Percentiles rank a stretch among this genome's conserved stretches.
Conservation (phyloP, 768 basidiomycete genomes). For the Macrocybe gigantea region DNA sequence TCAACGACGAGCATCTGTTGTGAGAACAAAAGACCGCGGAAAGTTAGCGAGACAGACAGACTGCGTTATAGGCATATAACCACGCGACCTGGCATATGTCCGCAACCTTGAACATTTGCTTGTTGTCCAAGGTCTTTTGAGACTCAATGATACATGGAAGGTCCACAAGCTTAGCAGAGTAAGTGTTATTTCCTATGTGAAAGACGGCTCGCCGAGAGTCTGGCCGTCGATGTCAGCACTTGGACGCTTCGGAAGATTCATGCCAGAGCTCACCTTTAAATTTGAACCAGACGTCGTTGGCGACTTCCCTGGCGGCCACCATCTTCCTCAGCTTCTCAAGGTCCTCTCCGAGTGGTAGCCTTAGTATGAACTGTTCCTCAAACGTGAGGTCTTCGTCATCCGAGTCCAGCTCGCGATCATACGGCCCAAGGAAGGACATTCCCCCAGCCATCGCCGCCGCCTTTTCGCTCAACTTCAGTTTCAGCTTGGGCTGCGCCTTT, state of each 20-base stretch:
- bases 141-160: conserved; percentile 91
- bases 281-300: conserved; percentile 93
- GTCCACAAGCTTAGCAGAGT: conserved; percentile 93
- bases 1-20: conserved; percentile 88
- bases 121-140: conserved; percentile 93
- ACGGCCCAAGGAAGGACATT: conserved; percentile 84
- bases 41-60: neutral
- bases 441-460: conserved; percentile 77
- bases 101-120: conserved; percentile 97
- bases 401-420: conserved; percentile 92
- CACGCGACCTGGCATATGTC: conserved; percentile 88
- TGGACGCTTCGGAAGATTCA: neutral
- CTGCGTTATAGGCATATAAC: neutral
- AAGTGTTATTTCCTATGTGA: conserved; percentile 74
- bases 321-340: conserved; percentile 76
- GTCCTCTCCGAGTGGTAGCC: conserved; percentile 83
- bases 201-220: conserved; percentile 90
- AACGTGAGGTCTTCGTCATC: conserved; percentile 93
- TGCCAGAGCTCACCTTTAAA: conserved; percentile 68
- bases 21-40: neutral
- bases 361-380: conserved; percentile 94
- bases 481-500: conserved; percentile 70
- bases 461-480: conserved; percentile 83
- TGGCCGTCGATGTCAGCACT: conserved; percentile 19
- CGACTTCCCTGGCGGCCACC: conserved; percentile 70